Conservation (phyloP, 2,329 filamentous ascomycete species). For the Alternaria longipes region DNA sequence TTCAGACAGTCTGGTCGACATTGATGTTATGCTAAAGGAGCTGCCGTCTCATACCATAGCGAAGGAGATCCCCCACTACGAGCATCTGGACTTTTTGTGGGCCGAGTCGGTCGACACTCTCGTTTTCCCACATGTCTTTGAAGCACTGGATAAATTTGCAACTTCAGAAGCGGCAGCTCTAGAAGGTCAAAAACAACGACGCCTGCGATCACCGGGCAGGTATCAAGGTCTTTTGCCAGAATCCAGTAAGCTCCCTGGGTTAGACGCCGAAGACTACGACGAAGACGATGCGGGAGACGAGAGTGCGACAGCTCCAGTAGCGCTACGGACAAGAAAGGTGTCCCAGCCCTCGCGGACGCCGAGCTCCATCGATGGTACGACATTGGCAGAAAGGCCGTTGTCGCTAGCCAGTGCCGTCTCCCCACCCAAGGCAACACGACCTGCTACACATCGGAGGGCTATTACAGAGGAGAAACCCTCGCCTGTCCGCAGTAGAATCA, state of each 20-base stretch:
- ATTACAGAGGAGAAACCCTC: conserved; percentile 24
- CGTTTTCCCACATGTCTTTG: conserved; percentile 91
- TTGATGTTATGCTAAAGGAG: conserved; percentile 89
- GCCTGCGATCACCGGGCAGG: conserved; percentile 40
- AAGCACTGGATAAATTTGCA: conserved; percentile 78
- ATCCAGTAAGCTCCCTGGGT: conserved; percentile 28
- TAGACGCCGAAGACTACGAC: conserved; percentile 32
- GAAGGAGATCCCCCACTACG: conserved; percentile 88
- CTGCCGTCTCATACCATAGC: conserved; percentile 85
- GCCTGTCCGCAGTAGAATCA: conserved; percentile 29
- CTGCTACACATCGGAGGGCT: conserved; percentile 11
- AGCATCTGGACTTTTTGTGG: conserved; percentile 98
- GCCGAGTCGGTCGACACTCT: conserved; percentile 82
- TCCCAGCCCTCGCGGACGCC: conserved; percentile 29
- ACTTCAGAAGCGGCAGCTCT: conserved; percentile 8
- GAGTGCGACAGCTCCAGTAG: conserved; percentile 33
- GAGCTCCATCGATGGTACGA: conserved; percentile 19
- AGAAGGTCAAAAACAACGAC: conserved; percentile 31
- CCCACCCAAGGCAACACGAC: conserved; percentile 17
- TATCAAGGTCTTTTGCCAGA: conserved; percentile 40
- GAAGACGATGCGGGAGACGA: conserved; percentile 40
- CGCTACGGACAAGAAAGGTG: conserved; percentile 31
- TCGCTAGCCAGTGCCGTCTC: conserved; percentile 13
- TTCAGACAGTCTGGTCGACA: conserved; percentile 92
- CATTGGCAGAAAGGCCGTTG: conserved; percentile 8